Evolutionary conservation across 768 basidiomycete genomes (phyloP).

Genomic region (Psilocybe cyanescens): DNA sequence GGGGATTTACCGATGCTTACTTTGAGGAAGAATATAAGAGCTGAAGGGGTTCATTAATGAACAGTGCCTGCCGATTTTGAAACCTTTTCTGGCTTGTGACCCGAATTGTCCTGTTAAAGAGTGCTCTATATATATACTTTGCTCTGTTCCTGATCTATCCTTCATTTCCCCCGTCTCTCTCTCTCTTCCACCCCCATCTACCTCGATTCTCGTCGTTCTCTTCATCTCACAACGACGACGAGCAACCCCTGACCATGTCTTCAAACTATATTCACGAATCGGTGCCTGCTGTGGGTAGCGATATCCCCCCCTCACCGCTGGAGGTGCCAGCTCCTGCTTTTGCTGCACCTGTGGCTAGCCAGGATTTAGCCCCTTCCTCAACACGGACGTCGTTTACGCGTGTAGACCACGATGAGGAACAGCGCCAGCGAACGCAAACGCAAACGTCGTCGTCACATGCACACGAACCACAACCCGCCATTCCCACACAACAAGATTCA

Average conservation of each 20-base stretch:
- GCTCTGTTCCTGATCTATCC: slow-evolving; percentile 12
- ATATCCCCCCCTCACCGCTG: slow-evolving; percentile 8
- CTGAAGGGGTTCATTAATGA: not conserved
- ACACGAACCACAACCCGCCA: slow-evolving; percentile 19
- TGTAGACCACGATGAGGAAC: slow-evolving; percentile 42
- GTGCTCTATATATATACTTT: slow-evolving; percentile 11
- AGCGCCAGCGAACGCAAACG: not conserved
- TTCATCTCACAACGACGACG: slow-evolving; percentile 2
- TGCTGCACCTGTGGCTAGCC: not conserved
- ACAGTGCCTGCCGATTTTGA: not conserved
- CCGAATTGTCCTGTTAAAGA: slow-evolving; percentile 3
- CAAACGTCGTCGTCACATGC: slow-evolving; percentile 29
- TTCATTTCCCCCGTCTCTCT: slow-evolving; percentile 7
- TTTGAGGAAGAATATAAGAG: not conserved
- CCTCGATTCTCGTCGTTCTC: not conserved
- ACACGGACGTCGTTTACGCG: slow-evolving; percentile 59
- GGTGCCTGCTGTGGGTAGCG: slow-evolving; percentile 2
- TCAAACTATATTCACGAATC: not conserved
- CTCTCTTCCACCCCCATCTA: not conserved
- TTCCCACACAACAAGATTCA: slow-evolving; percentile 23
- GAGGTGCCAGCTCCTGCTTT: slow-evolving; percentile 14
- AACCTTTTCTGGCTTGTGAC: not conserved
- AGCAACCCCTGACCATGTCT: slow-evolving; percentile 1
- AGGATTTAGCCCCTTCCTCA: slow-evolving; percentile 23
- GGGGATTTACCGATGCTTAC: too few species aligned